Evolutionary conservation across 352 stramenopile species (phyloP).

Genomic region (Aphanomyces stellatus): DNA sequence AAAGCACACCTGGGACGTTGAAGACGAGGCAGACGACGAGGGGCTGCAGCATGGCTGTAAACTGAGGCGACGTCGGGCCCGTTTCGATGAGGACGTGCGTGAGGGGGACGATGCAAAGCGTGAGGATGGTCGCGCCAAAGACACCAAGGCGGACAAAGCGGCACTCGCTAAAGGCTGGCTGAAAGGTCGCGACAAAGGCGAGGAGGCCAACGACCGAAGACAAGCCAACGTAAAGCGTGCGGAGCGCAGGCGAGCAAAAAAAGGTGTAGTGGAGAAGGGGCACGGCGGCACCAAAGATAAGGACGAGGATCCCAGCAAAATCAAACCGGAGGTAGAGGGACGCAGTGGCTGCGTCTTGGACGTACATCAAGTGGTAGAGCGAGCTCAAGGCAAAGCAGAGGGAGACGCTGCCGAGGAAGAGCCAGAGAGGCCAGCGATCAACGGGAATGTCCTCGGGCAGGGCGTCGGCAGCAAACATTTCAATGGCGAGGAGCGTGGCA

Average conservation of each 20-base stretch:
- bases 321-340: conserved; percentile 71
- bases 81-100: conserved; percentile 64
- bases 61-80: conserved; percentile 63
- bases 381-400: conserved; percentile 72
- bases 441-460: conserved; percentile 36
- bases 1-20: conserved; percentile 69
- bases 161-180: not conserved
- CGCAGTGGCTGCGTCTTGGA: conserved; percentile 60
- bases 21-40: conserved; percentile 65
- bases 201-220: conserved; percentile 59
- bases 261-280: conserved; percentile 86
- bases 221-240: conserved; percentile 43
- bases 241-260: conserved; percentile 51
- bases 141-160: not conserved
- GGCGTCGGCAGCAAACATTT: not conserved
- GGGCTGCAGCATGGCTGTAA: conserved; percentile 74
- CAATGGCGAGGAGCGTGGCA: conserved; percentile 45
- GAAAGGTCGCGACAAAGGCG: conserved; percentile 49
- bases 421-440: conserved; percentile 78
- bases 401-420: conserved; percentile 72
- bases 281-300: conserved; percentile 79
- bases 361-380: conserved; percentile 79
- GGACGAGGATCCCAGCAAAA: conserved; percentile 78
- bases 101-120: conserved; percentile 51
- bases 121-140: not conserved